Evolutionary conservation across 495 filamentous ascomycete genomes (phyloP).

Genomic region (Aspergillus homomorphus): DNA sequence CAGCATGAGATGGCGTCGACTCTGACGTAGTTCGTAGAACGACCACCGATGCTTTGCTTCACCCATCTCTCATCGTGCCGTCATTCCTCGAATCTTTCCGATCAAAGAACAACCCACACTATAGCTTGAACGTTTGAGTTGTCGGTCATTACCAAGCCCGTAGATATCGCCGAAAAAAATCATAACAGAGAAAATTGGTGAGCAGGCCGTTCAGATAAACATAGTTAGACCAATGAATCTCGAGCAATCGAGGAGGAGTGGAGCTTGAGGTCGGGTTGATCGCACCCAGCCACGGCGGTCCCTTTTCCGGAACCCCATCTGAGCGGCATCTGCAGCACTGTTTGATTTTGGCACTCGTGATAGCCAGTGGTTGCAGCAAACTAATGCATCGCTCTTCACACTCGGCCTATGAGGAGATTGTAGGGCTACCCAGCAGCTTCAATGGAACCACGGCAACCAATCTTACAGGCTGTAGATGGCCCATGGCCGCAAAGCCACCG

Average conservation of each 20-base stretch:
- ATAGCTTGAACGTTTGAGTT: background rate
- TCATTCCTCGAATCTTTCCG: background rate
- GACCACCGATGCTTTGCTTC: slow-evolving; percentile 2
- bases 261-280: background rate
- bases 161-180: background rate
- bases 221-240: background rate
- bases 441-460: background rate
- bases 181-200: background rate
- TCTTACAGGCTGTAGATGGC: slow-evolving; percentile 3
- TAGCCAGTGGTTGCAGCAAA: background rate
- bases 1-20: slow-evolving; percentile 1
- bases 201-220: background rate
- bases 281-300: slow-evolving; percentile 4
- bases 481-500: background rate
- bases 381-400: background rate
- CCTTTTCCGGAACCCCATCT: background rate
- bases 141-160: background rate
- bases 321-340: background rate
- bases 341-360: background rate
- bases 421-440: slow-evolving; percentile 2
- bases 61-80: background rate
- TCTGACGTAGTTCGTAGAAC: slow-evolving; percentile 10
- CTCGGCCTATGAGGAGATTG: background rate
- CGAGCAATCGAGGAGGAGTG: background rate
- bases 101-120: background rate